Conservation (phyloP, 805 yeast genomes). For the Soucietia sequanensis region DNA sequence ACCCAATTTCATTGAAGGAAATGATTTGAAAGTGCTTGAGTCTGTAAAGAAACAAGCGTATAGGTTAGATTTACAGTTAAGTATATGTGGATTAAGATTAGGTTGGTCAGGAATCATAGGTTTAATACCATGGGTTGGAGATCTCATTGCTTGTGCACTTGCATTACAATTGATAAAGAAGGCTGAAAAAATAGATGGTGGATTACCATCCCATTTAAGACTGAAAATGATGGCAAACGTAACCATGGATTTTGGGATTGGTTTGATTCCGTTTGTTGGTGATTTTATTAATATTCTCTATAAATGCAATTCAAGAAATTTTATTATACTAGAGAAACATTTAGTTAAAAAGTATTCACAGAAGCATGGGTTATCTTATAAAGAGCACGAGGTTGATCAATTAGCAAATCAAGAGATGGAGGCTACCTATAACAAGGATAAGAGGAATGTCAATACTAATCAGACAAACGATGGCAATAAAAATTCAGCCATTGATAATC, state of each 20-base stretch:
- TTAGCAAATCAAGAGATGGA: background rate
- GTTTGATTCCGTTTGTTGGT: conserved; percentile 71
- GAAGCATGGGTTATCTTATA: background rate
- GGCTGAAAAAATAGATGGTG: conserved; percentile 37
- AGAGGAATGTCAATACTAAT: background rate
- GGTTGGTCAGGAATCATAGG: conserved; percentile 47
- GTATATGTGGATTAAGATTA: conserved; percentile 37
- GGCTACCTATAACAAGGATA: background rate
- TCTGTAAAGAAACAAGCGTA: conserved; percentile 38
- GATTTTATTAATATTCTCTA: conserved; percentile 68
- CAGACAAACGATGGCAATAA: background rate
- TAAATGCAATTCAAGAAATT: conserved; percentile 76
- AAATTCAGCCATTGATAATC: too few relatives aligned
- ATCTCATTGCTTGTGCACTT: conserved; percentile 25
- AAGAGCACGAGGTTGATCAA: background rate
- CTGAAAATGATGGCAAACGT: conserved; percentile 39
- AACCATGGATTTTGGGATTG: conserved; percentile 38
- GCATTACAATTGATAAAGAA: conserved; percentile 29
- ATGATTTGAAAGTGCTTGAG: conserved; percentile 33
- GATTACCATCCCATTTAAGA: conserved; percentile 29
- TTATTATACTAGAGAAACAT: conserved; percentile 45
- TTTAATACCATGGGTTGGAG: conserved; percentile 42
- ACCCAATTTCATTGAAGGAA: conserved; percentile 32
- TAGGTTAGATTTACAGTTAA: conserved; percentile 37
- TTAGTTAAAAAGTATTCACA: conserved; percentile 31